A percentile compares a stretch with the other conserved stretches of the same genome.
These are phyloP conservation scores for Peronospora destructor DNA, from an alignment of 352 stramenopile species.

Conservation along the genomic window DNA sequence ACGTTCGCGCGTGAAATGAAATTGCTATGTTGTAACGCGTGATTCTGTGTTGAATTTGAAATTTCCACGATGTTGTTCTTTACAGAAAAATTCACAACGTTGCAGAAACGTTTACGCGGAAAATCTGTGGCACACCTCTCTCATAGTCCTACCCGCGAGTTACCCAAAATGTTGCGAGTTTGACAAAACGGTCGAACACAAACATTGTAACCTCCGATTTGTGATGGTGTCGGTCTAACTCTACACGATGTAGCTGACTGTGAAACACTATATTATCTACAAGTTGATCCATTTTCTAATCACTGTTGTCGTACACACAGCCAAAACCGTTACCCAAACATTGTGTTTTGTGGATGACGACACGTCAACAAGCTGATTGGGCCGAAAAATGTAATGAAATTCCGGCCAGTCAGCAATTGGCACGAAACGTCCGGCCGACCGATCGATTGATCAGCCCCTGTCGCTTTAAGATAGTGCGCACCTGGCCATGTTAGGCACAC, in stretches of 20 bases:
- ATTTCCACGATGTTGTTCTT: too few species aligned
- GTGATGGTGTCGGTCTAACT: neutral
- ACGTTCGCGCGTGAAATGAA: too few species aligned
- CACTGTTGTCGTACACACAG: too few species aligned
- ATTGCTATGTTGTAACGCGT: too few species aligned
- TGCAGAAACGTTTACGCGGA: too few species aligned
- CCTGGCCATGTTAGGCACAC: conserved; percentile 33
- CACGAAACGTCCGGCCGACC: neutral
- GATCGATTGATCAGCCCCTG: neutral
- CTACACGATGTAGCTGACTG: neutral
- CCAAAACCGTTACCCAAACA: too few species aligned
- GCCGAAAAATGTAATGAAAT: neutral
- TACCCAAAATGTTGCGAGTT: too few species aligned
- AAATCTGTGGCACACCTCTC: neutral
- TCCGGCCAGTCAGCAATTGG: conserved; percentile 1
- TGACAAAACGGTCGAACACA: too few species aligned
- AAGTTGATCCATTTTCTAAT: neutral
- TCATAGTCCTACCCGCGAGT: neutral
- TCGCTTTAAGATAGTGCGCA: neutral
- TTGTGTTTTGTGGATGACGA: too few species aligned
- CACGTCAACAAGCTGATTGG: conserved; percentile 1
- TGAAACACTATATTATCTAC: neutral
- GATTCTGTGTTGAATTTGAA: too few species aligned
- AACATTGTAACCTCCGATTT: neutral
- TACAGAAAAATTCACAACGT: too few species aligned